A percentile compares a stretch with the other conserved stretches of the same genome.
Conservation (phyloP, 257 asterid species). For the Coffea canephora region DNA sequence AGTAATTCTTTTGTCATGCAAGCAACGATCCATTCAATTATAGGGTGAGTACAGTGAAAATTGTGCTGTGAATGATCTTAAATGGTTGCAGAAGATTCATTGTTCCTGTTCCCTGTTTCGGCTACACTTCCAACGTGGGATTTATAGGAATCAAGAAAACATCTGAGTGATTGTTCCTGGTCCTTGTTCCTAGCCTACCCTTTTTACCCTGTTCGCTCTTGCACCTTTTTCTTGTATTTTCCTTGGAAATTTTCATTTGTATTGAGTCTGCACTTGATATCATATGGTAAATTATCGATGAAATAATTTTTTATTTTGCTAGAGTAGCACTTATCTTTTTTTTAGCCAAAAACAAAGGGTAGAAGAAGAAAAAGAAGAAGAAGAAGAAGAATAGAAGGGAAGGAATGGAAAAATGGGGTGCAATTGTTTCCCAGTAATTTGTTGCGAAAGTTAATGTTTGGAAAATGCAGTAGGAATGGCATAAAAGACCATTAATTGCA, state of each 20-base stretch:
- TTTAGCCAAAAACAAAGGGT: not conserved
- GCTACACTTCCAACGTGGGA: not conserved
- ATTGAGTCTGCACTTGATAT: not conserved
- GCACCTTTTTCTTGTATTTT: not conserved
- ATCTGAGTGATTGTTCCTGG: not conserved
- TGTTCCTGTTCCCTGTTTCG: not conserved
- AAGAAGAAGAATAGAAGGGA: not conserved
- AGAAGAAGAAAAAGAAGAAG: not conserved
- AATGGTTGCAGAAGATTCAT: not conserved
- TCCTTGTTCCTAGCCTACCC: not conserved
- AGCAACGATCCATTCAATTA: not conserved
- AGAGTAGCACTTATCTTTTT: too few species aligned
- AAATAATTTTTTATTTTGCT: too few species aligned
- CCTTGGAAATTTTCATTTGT: not conserved
- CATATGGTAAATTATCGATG: not conserved
- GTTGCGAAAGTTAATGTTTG: not conserved
- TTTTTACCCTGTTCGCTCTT: not conserved
- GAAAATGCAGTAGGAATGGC: not conserved
- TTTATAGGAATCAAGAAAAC: not conserved
- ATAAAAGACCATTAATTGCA: not conserved
- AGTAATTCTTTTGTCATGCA: not conserved
- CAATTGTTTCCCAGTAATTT: not conserved
- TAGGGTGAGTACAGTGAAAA: not conserved
- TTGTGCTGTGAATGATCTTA: constrained; percentile 7
- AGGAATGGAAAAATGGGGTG: not conserved